These are phyloP conservation scores for Nemania sp. DNA, from an alignment of 2,329 filamentous ascomycete species.

Conservation along the genomic window DNA sequence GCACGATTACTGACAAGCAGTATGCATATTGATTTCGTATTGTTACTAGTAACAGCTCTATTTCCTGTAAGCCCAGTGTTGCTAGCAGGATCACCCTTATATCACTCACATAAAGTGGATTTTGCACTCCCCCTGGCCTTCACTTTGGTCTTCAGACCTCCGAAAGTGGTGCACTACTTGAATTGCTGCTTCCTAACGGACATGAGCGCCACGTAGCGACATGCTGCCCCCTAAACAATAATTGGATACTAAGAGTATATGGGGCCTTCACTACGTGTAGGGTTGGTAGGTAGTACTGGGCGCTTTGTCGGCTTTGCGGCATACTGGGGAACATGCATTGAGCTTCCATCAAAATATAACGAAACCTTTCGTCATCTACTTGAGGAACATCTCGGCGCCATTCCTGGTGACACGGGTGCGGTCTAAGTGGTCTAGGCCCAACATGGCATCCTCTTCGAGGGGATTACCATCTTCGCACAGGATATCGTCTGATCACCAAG, in stretches of 20 bases:
- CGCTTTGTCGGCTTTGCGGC: conserved; percentile 7
- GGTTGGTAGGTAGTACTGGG: conserved; percentile 16
- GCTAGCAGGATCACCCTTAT: conserved; percentile 23
- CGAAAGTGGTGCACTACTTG: conserved; percentile 19
- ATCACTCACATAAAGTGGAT: conserved; percentile 30
- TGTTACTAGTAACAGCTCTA: conserved; percentile 34
- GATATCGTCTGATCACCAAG: conserved; percentile 64
- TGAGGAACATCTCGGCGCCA: conserved; percentile 73
- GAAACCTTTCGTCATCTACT: conserved; percentile 37
- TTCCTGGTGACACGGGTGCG: conserved; percentile 69
- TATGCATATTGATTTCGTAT: conserved; percentile 25
- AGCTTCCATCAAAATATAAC: conserved; percentile 4
- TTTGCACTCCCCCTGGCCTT: conserved; percentile 9
- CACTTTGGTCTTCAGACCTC: conserved; percentile 14
- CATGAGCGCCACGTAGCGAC: conserved; percentile 7
- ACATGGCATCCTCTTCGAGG: conserved; percentile 68
- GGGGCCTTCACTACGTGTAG: conserved; percentile 21
- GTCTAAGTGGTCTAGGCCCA: conserved; percentile 75
- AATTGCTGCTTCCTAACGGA: conserved; percentile 20
- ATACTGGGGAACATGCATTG: conserved; percentile 29
- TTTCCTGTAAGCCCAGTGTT: conserved; percentile 32
- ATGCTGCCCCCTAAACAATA: conserved; percentile 21
- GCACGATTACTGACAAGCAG: not conserved
- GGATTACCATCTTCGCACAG: conserved; percentile 63
- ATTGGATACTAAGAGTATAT: conserved; percentile 31